Evolutionary conservation across 495 filamentous ascomycete species (phyloP), one percentile per base, ranked within the genome.

Genomic region (Penicillium paxilli): DNA sequence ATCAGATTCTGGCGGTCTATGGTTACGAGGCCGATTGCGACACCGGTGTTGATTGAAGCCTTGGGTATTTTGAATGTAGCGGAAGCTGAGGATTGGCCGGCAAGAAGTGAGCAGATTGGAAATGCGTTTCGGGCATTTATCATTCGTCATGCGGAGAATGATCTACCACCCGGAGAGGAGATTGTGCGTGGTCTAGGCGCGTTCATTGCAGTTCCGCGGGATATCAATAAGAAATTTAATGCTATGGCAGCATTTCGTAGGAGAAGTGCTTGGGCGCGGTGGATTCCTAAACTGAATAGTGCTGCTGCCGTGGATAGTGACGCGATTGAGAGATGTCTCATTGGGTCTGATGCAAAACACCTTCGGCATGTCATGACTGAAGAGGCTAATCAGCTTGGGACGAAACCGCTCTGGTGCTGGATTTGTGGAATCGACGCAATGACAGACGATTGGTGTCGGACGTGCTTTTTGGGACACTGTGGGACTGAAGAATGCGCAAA

Each of bases 171-270:
- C 10, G 40, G 16, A 25, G 28, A 25, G 28, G 41, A 37, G 40
- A 35, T 20, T 17, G 25, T 45, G 19, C 50, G 41, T 24, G 50
- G 41, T 0, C 17, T 52, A 16, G 50, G 50, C 10, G 50, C 50
- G 20, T 52, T 52, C 28, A 52, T 52, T 7, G 41, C 50, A 7
- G 41, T 52, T 5, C 25, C 30, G 3, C 40, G 50, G 1, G 41
- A 52, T 9, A 46, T 52, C 1, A 33, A 25, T n/a, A 44, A 32
- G 4, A 5, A 37, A 8, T 52, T 52, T 7, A 11, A n/a, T 17
- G 50, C 40, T 11, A 52, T 52, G 50, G 50, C 50, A 35, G 50
- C 50, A 16, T 35, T 52, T 44, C 50, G 49, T 28, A 26, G 50
- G 19, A 20, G 20, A 21, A 23, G 38, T 37, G 20, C 40, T 19